Percentiles rank a stretch among this genome's conserved stretches.
Conservation (phyloP, 306 rosid genomes). For the Quercus suber region DNA sequence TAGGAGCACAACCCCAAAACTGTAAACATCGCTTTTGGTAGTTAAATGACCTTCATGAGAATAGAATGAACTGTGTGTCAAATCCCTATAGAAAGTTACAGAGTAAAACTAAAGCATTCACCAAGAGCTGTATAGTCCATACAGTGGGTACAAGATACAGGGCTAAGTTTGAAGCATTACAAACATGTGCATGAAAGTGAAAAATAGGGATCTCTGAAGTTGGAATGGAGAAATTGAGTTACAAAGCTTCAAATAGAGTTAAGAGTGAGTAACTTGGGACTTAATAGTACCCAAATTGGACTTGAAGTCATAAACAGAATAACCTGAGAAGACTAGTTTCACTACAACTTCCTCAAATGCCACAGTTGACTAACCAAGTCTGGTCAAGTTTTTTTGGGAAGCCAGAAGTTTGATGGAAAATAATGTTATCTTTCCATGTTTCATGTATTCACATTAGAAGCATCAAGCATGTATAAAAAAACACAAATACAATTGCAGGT, state of each 20-base stretch:
- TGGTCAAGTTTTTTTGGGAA: conserved; percentile 10
- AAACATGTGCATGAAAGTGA: background rate
- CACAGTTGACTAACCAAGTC: background rate
- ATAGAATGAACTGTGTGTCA: conserved; percentile 19
- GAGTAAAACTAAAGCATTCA: conserved; percentile 4
- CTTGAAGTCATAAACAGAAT: background rate
- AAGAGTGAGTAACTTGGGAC: background rate
- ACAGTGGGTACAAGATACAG: background rate
- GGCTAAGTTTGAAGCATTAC: background rate
- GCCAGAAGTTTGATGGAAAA: background rate
- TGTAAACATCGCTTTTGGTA: conserved; percentile 82
- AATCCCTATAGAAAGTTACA: conserved; percentile 3
- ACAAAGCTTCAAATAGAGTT: background rate
- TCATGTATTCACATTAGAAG: background rate
- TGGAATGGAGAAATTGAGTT: background rate
- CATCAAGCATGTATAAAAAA: background rate
- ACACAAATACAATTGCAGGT: background rate
- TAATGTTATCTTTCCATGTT: background rate
- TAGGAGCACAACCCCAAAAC: conserved; percentile 90
- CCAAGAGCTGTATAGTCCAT: background rate
- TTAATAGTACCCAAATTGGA: background rate
- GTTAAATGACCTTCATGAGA: conserved; percentile 81
- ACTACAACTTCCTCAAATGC: background rate
- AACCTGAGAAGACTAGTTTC: background rate
- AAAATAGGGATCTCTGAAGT: background rate